phyloP scores from a whole-genome alignment of 345 rosid genomes.

The Gossypioides kirkii region DNA sequence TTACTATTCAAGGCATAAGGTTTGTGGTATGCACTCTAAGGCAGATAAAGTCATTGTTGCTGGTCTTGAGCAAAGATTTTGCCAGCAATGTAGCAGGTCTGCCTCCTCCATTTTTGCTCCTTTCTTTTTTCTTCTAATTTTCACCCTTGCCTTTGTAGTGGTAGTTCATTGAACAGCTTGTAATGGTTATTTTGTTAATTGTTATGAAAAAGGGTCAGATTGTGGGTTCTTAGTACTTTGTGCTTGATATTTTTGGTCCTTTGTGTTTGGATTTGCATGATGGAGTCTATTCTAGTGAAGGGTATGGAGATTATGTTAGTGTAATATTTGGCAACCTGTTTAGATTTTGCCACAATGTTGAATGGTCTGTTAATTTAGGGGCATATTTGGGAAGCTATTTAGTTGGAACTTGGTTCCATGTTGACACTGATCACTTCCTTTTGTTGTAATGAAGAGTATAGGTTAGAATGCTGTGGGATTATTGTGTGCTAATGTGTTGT shows the following conservation, averaged over 20 bases:
- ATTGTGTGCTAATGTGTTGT: background rate
- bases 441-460: too few species aligned
- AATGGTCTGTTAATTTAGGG: background rate
- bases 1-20: conserved; percentile 65
- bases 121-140: background rate
- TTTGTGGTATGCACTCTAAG: conserved; percentile 84
- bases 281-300: background rate
- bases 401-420: background rate
- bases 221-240: background rate
- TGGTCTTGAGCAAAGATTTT: conserved; percentile 69
- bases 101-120: background rate
- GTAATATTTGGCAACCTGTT: background rate
- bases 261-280: background rate
- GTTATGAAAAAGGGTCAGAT: background rate
- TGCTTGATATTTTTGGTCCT: background rate
- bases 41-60: conserved; percentile 67
- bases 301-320: background rate
- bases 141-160: background rate
- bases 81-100: conserved; percentile 92
- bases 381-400: background rate
- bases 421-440: background rate
- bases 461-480: too few species aligned
- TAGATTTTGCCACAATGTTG: background rate
- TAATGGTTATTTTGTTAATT: background rate
- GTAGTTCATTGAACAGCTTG: background rate